Conservation (phyloP, 176 grass and related monocot genomes). For the Leersia perrieri region DNA sequence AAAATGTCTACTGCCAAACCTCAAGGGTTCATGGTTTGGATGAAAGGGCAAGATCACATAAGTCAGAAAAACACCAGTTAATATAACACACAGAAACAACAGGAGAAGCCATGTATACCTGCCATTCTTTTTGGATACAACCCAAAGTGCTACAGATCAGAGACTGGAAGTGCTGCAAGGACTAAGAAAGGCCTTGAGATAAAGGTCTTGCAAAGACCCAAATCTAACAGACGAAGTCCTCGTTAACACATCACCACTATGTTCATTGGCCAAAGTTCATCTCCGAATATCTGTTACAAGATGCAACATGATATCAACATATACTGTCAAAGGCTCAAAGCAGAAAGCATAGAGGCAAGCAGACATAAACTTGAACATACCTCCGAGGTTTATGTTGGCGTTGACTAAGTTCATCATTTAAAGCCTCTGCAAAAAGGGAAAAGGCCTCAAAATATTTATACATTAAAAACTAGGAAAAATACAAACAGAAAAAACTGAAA, state of each 20-base stretch:
- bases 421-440: slow-evolving; percentile 49
- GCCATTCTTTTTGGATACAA: slow-evolving; percentile 18
- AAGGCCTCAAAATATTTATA: slow-evolving; percentile 25
- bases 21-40: background rate
- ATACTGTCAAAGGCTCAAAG: background rate
- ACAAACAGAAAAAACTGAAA: background rate
- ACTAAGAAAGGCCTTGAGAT: slow-evolving; percentile 17
- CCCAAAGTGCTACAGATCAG: slow-evolving; percentile 42
- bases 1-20: background rate
- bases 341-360: background rate
- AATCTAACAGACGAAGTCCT: slow-evolving; percentile 24
- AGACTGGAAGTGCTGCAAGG: slow-evolving; percentile 34
- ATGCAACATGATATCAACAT: slow-evolving; percentile 25
- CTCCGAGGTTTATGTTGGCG: slow-evolving; percentile 94
- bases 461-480: background rate
- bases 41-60: background rate
- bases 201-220: slow-evolving; percentile 37
- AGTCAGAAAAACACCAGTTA: background rate
- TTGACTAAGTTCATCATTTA: slow-evolving; percentile 59
- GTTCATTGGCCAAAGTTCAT: slow-evolving; percentile 93
- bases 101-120: slow-evolving; percentile 17
- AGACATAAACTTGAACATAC: slow-evolving; percentile 34
- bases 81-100: background rate
- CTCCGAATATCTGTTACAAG: slow-evolving; percentile 72
- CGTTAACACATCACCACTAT: slow-evolving; percentile 16